Conservation (phyloP, 345 rosid species). For the Dovyalis caffra region DNA sequence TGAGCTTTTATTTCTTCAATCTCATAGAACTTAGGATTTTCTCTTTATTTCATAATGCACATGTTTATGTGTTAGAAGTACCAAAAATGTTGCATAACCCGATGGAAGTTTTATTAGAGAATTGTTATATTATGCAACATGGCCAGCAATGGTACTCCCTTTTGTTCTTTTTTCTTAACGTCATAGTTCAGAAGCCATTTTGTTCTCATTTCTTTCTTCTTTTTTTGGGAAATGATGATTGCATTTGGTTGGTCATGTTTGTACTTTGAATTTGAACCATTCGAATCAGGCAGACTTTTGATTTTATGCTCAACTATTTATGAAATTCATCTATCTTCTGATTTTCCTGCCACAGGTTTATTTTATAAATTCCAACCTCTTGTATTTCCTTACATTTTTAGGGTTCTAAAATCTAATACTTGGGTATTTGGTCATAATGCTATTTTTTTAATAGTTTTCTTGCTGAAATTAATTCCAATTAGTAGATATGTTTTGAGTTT, state of each 20-base stretch:
- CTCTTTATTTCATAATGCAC: not conserved
- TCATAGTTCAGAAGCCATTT: too few relatives aligned
- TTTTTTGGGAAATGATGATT: not conserved
- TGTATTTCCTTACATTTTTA: not conserved
- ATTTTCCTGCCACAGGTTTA: not conserved
- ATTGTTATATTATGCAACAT: not conserved
- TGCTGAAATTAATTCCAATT: not conserved
- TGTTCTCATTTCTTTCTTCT: not conserved
- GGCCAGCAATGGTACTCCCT: not conserved
- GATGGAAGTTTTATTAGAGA: not conserved
- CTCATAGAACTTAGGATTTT: not conserved
- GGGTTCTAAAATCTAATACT: not conserved
- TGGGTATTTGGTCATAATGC: not conserved
- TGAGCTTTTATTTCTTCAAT: not conserved
- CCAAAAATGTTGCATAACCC: not conserved
- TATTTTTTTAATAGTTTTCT: not conserved
- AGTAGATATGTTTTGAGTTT: slow-evolving; percentile 1
- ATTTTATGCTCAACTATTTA: not conserved
- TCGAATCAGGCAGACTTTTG: not conserved
- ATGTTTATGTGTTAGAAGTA: not conserved
- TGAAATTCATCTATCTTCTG: not conserved
- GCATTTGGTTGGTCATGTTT: not conserved
- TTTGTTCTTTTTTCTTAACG: not conserved
- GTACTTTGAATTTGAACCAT: not conserved
- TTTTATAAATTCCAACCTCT: not conserved